phyloP scores from a whole-genome alignment of 2,329 filamentous ascomycete genomes.

The Samsoniella hepiali region DNA sequence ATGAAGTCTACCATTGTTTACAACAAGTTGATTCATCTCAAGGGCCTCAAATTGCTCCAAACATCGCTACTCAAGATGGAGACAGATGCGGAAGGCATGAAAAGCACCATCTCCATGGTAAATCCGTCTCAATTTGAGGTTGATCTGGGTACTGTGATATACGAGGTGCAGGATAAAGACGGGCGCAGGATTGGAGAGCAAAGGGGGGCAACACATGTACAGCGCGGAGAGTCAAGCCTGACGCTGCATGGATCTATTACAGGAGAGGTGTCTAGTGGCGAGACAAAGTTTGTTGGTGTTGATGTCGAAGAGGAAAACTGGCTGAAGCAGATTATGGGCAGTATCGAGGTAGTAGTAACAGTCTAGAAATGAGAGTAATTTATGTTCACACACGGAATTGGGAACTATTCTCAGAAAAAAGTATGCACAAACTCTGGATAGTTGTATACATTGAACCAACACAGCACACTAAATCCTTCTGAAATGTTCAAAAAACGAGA shows the following conservation, averaged over 20 bases:
- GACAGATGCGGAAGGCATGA: neutral
- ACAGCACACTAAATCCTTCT: neutral
- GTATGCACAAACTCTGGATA: too few relatives aligned
- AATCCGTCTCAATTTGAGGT: slow-evolving; percentile 17
- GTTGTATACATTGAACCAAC: neutral
- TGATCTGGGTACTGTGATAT: slow-evolving; percentile 11
- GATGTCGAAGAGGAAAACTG: slow-evolving; percentile 14
- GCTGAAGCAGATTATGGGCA: slow-evolving; percentile 5
- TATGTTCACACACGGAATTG: neutral
- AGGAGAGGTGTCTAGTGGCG: neutral
- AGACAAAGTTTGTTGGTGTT: slow-evolving; percentile 12
- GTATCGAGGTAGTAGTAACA: neutral
- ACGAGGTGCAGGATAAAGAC: slow-evolving; percentile 11
- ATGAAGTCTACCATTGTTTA: slow-evolving; percentile 15
- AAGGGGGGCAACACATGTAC: slow-evolving; percentile 5
- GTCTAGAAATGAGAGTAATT: neutral
- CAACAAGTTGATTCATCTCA: slow-evolving; percentile 6
- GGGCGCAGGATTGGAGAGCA: slow-evolving; percentile 2
- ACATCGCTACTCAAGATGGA: neutral
- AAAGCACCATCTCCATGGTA: neutral
- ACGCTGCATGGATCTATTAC: neutral
- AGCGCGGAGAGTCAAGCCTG: neutral
- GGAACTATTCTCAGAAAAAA: neutral
- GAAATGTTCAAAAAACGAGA: neutral
- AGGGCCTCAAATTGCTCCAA: neutral